Evolutionary conservation across 345 rosid genomes (phyloP).

Genomic region (Salix udensis): DNA sequence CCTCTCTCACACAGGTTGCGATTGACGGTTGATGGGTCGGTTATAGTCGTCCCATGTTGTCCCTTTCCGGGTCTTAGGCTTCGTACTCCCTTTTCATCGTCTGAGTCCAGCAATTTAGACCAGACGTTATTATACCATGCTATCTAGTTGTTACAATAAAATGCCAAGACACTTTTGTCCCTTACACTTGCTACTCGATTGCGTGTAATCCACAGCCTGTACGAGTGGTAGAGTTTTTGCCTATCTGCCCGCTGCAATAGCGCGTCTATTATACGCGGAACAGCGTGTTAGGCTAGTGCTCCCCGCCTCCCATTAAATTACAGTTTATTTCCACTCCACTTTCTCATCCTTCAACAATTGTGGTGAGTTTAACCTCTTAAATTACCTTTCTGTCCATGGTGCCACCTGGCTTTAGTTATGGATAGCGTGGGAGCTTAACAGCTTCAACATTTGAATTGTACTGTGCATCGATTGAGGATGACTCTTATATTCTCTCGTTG

Average conservation of each 20-base stretch:
- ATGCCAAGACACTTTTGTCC: background rate
- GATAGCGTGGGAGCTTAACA: too few species aligned
- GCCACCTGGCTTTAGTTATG: too few species aligned
- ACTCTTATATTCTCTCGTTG: too few species aligned
- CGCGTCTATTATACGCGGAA: background rate
- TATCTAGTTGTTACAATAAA: background rate
- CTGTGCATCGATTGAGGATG: too few species aligned
- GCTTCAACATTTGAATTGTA: too few species aligned
- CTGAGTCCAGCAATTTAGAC: slow-evolving; percentile 22
- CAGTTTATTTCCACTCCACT: too few species aligned
- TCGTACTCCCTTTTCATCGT: background rate
- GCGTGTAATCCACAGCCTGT: slow-evolving; percentile 16
- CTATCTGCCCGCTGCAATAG: background rate
- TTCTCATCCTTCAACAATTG: too few species aligned
- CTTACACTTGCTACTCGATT: background rate
- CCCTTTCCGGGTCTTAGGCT: background rate
- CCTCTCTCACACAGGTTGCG: background rate
- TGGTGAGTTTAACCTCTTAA: too few species aligned
- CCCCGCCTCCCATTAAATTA: background rate
- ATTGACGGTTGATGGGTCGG: background rate
- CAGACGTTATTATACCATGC: slow-evolving; percentile 12
- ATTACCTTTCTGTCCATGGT: too few species aligned
- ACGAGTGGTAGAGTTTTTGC: background rate
- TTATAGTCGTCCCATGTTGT: background rate
- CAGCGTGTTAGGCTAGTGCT: too few species aligned